Conservation (phyloP, 306 rosid species). For the Fagus crenata region DNA sequence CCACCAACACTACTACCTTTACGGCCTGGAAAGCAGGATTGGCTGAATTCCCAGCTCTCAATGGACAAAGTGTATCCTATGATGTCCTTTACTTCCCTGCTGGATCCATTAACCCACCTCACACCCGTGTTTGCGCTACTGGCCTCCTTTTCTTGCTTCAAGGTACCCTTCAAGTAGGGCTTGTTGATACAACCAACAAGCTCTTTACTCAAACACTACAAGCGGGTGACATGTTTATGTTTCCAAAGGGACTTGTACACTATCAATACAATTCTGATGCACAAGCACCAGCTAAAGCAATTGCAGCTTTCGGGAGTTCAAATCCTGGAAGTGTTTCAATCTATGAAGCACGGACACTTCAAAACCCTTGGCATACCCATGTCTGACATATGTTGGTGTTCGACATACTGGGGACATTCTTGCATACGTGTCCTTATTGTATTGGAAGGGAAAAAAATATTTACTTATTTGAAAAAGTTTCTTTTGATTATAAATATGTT, state of each 20-base stretch:
- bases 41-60: constrained; percentile 46
- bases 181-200: constrained; percentile 49
- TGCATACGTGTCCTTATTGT: no score
- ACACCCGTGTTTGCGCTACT: constrained; percentile 50
- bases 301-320: constrained; percentile 54
- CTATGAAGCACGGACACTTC: no score
- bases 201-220: constrained; percentile 46
- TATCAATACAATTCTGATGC: constrained; percentile 45
- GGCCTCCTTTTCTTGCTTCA: constrained; percentile 41
- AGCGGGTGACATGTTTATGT: constrained; percentile 45
- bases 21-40: constrained; percentile 37
- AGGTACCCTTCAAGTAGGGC: constrained; percentile 49
- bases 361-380: no score
- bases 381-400: no score
- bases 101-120: constrained; percentile 46
- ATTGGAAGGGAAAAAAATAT: no score
- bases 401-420: no score
- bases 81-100: constrained; percentile 47
- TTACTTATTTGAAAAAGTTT: no score
- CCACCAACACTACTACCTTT: constrained; percentile 18
- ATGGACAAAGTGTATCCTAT: constrained; percentile 57
- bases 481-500: no score
- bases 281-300: constrained; percentile 13
- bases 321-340: constrained; percentile 29
- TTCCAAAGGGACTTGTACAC: constrained; percentile 58